phyloP scores from a whole-genome alignment of 805 yeast genomes.

The Wickerhamomyces chambardii region DNA sequence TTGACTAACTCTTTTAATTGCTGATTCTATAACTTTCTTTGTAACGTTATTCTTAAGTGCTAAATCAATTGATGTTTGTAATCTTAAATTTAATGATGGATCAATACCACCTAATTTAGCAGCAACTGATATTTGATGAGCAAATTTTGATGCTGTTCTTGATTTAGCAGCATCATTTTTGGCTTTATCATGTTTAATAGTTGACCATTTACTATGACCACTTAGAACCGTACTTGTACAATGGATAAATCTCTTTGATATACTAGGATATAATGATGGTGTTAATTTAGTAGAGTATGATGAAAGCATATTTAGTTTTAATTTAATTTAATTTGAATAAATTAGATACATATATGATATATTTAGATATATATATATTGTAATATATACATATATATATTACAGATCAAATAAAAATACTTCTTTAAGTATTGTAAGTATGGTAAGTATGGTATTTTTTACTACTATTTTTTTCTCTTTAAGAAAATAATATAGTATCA shows the following conservation, averaged over 20 bases:
- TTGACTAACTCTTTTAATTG: slow-evolving; percentile 80
- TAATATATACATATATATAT: too few relatives aligned
- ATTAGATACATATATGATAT: too few relatives aligned
- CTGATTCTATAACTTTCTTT: slow-evolving; percentile 80
- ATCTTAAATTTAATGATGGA: slow-evolving; percentile 44
- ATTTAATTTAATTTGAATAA: too few relatives aligned
- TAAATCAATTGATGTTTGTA: slow-evolving; percentile 66
- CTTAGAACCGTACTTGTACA: slow-evolving; percentile 8
- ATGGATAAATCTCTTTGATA: neutral
- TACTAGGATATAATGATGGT: neutral
- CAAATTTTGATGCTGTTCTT: slow-evolving; percentile 57
- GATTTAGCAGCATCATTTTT: slow-evolving; percentile 80
- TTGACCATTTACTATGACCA: slow-evolving; percentile 96
- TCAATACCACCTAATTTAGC: slow-evolving; percentile 71
- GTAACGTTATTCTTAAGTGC: slow-evolving; percentile 73
- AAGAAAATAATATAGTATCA: too few relatives aligned
- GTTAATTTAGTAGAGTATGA: too few relatives aligned
- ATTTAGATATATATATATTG: too few relatives aligned
- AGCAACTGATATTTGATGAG: slow-evolving; percentile 67
- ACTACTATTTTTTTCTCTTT: too few relatives aligned
- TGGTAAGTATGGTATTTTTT: too few relatives aligned
- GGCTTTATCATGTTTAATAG: slow-evolving; percentile 89
- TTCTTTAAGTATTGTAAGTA: too few relatives aligned
- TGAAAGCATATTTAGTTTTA: too few relatives aligned
- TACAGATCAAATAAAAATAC: too few relatives aligned